Base-by-base conservation (phyloP, 805 yeast genomes). In the Priceomyces medius region DNA sequence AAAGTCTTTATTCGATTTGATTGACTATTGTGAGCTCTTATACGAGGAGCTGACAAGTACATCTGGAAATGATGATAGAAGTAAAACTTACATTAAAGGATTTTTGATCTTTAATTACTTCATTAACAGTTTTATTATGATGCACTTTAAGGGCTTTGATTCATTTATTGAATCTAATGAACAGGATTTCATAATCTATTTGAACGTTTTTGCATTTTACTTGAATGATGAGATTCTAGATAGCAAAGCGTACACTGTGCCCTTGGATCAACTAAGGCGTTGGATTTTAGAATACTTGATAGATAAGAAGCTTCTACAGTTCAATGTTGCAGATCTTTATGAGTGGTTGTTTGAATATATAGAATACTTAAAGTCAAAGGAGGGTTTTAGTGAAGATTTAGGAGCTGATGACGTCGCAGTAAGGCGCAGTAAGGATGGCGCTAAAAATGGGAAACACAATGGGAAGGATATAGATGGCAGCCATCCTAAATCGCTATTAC, bases 101-200 rank as follows among this genome's bases (percentile, higher is more conserved):
- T 70, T 58, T 51, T 53, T 70, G 42, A 63, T 70, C 24, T 66
- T 69, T 55, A 67, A 65, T 50, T 70, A 69, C 48, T 69, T 66
- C 47, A 64, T 70, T 35, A 70, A 66, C 46, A 64, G 68, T 43
- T 66, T 67, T 44, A 61, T 70, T 38, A 66, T 70, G 69, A 39
- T 67, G 36, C 71, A 69, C 45, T 70, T 66, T 54, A 56, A 61
- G 39, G 76, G 76, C 3, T 70, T 70, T 43, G 69, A 64, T 45
- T 51, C 54, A 33, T 70, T 70, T 43, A 64, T 70, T 35, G 64
- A 61, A 39, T 49, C 57, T 10, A 59, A 54, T 39, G 68, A 61
- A 41, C 57, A 54, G 36, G 76, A 70, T 48, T 70, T 70, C 47
- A 59, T 68, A 42, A 64, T 70, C 20, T 70, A 70, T 51, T 48